Evolutionary conservation across 2,329 filamentous ascomycete species (phyloP).

Genomic region (Triangularia verruculosa): DNA sequence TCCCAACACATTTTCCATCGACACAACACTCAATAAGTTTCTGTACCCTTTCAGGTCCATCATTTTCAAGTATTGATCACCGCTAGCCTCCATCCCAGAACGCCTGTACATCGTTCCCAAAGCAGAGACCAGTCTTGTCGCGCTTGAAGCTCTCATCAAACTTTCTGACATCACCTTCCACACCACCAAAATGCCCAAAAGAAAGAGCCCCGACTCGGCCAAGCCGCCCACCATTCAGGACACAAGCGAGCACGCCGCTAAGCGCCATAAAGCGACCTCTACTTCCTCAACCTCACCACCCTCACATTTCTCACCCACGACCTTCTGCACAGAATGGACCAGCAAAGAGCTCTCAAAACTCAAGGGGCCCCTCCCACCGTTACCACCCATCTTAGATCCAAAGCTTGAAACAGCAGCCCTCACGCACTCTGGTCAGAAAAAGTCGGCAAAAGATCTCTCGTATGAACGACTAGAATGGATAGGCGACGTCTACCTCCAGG

Average conservation of each 20-base stretch:
- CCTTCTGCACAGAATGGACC: constrained; percentile 47
- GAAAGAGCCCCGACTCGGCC: constrained; percentile 26
- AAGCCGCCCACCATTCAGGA: constrained; percentile 8
- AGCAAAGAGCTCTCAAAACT: constrained; percentile 44
- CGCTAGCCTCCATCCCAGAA: background rate
- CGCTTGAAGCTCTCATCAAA: background rate
- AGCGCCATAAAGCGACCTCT: constrained; percentile 20
- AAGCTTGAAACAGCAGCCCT: constrained; percentile 62
- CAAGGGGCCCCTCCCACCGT: constrained; percentile 44
- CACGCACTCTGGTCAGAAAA: constrained; percentile 57
- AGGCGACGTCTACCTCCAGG: constrained; percentile 81
- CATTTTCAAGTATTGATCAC: background rate
- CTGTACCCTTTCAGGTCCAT: background rate
- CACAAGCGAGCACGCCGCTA: constrained; percentile 17
- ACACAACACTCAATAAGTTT: background rate
- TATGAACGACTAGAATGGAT: constrained; percentile 89
- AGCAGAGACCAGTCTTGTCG: background rate
- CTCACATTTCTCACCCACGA: constrained; percentile 22
- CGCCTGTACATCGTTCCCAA: background rate
- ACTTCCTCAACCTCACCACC: background rate
- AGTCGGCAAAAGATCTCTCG: constrained; percentile 40
- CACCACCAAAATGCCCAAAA: constrained; percentile 39
- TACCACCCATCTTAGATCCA: constrained; percentile 60
- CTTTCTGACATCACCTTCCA: background rate
- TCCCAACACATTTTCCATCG: background rate